Evolutionary conservation across 2,329 filamentous ascomycete genomes (phyloP), one percentile per base, ranked within the genome.

Genomic region (Colletotrichum kahawae): DNA sequence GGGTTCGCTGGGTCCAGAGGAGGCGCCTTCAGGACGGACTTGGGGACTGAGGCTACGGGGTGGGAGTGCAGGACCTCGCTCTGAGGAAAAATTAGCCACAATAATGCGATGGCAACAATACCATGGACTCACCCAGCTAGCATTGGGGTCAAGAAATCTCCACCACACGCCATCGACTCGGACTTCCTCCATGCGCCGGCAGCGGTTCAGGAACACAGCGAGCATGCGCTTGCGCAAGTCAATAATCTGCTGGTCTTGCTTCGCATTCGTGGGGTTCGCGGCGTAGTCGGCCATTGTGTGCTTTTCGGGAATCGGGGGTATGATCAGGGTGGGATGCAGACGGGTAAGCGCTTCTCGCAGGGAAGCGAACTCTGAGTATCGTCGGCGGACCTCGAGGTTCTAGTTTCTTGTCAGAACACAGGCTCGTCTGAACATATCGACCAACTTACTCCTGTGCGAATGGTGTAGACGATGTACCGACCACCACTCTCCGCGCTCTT

Each of bases 231-330:
- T 98, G 75, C 97, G 92, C 78, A 98, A 87, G 82, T 99, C 97
- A 77, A 99, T 99, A 60, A 98, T 99, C 76, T 96, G 95, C 73
- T 95, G 93, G 82, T 99, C 97, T 84, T 99, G 96, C 84, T 98
- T 99, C 21, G 97, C 97, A 81, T 96, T 98, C 48, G 97, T 99
- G 2, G 97, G 97, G 80, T 98, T 98, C 33, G 97, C 96, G 18
- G 97, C 97, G 82, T 99, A 99, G 84, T 99, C 97, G 76, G 96
- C 96, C 94, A 99, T 98, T 60, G 95, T 97, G 84, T 99, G 97
- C 85, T 99, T 99, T 86, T 99, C 97, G 27, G 97, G 97, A 80
- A 99, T 99, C 4, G 97, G 97, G 9, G 97, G 97, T 67, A 99
- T 94, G 80, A 99, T 94, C 56, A 99, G 90, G 0, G 97, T 99